Evolutionary conservation across 2,329 filamentous ascomycete genomes (phyloP), one percentile per base, ranked within the genome.

Genomic region (Metarhizium brunneum): DNA sequence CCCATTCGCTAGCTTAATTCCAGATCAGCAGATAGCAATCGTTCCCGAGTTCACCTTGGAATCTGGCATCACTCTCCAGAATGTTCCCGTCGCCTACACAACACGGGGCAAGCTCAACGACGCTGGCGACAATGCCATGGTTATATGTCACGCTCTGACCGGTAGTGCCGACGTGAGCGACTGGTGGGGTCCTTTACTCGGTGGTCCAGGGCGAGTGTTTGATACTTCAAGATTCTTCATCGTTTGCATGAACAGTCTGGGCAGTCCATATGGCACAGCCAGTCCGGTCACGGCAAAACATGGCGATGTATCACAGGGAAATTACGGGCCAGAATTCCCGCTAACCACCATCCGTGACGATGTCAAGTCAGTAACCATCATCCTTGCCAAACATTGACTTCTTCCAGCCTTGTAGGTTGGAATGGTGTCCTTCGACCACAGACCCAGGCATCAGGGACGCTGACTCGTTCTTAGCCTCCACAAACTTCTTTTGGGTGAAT

Each of bases 331-430:
- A 1, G 94, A 99, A 66, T 99, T 99, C 63, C 94, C 94, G 50
- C 75, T 99, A 60, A 96, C 94, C 1, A 97, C 94, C 0, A 90
- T 99, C 60, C 81, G 92, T 61, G 94, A 99, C 68, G 94, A 99
- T 74, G 92, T 97, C 54, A 91, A 88, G 88, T 94, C 74, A 75
- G 87, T 70, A 10, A 40, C 8, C 14, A 35, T 11, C 32, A 35
- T 11, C 32, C 10, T 7, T 11, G 32, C 10, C 32, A 16, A 16
- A 11, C 45, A 3, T 7, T 29, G 30, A 3, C 14, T 30, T 48
- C 5, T 16, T 40, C 13, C 14, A n/a, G 11, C 14, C 14, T 40
- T 40, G 38, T 13, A 14, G 11, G 14, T 40, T 5, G 38, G 14
- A 11, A 14, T 16, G 38, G 13, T 5, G 38, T 40, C 13, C 10